phyloP scores from a whole-genome alignment of 2,329 filamentous ascomycete species.

The Diaporthe aspalathi region DNA sequence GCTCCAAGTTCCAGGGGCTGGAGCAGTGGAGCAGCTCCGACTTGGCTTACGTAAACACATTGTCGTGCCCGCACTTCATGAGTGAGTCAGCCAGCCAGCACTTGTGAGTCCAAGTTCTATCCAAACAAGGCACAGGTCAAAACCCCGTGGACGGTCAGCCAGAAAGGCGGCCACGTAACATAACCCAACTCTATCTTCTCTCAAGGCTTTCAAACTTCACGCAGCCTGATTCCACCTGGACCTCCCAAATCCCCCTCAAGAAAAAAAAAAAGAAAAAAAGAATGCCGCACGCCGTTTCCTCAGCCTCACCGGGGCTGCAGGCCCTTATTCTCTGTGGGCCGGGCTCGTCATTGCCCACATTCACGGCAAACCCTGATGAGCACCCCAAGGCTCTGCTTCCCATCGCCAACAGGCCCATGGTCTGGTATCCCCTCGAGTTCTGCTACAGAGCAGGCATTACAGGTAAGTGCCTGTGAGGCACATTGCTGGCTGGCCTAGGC shows the following conservation, averaged over 20 bases:
- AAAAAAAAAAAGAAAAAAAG: no score
- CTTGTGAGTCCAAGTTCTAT: background rate
- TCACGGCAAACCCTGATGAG: slow-evolving; percentile 82
- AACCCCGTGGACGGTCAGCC: background rate
- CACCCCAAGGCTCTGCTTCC: slow-evolving; percentile 85
- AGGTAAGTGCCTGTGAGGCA: slow-evolving; percentile 58
- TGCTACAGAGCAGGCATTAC: slow-evolving; percentile 85
- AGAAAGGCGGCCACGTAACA: background rate
- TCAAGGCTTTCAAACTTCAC: background rate
- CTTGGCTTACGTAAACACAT: slow-evolving; percentile 22
- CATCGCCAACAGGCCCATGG: slow-evolving; percentile 87
- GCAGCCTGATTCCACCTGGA: background rate
- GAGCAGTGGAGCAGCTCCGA: no score
- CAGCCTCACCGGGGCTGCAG: slow-evolving; percentile 82
- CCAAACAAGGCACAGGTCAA: background rate
- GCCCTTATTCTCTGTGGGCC: slow-evolving; percentile 86
- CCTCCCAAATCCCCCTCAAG: slow-evolving; percentile 27
- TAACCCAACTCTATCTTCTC: background rate
- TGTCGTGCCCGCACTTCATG: slow-evolving; percentile 7
- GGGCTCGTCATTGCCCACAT: slow-evolving; percentile 83
- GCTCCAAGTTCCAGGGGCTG: no score
- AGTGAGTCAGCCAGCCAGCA: slow-evolving; percentile 31
- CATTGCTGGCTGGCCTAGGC: background rate
- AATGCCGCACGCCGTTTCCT: slow-evolving; percentile 82
- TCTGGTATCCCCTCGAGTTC: slow-evolving; percentile 90